A percentile compares a stretch with the other conserved stretches of the same genome.
phyloP scores from a whole-genome alignment of 805 yeast genomes.

The Candida morakotiae region DNA sequence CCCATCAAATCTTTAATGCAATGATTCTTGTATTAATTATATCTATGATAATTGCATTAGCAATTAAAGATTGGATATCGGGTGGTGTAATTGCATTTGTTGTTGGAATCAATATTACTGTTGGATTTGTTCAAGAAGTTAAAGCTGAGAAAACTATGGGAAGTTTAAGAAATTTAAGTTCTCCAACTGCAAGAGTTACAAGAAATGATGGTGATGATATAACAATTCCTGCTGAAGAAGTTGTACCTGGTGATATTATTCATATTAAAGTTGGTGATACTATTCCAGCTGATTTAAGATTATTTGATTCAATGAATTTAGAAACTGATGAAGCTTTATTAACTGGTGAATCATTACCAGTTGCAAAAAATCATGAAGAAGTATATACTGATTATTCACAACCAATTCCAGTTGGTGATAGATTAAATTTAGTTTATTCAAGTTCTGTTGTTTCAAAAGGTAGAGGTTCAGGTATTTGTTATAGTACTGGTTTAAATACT shows the following conservation, averaged over 20 bases:
- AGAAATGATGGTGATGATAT: slow-evolving; percentile 35
- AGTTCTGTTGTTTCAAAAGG: slow-evolving; percentile 41
- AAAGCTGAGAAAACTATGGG: slow-evolving; percentile 51
- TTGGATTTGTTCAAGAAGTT: slow-evolving; percentile 48
- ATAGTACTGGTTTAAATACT: slow-evolving; percentile 34
- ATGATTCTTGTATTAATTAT: slow-evolving; percentile 36
- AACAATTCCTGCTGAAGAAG: slow-evolving; percentile 37
- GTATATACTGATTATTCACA: slow-evolving; percentile 34
- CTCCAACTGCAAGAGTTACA: slow-evolving; percentile 44
- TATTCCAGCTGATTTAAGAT: slow-evolving; percentile 40
- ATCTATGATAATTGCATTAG: slow-evolving; percentile 35
- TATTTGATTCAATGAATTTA: slow-evolving; percentile 31
- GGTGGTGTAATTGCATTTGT: slow-evolving; percentile 46
- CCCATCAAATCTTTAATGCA: slow-evolving; percentile 36
- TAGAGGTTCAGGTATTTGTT: slow-evolving; percentile 37
- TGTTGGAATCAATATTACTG: slow-evolving; percentile 41
- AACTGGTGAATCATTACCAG: slow-evolving; percentile 38
- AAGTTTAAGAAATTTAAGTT: slow-evolving; percentile 42
- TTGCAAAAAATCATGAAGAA: slow-evolving; percentile 26
- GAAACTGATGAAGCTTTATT: slow-evolving; percentile 43
- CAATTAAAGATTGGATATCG: slow-evolving; percentile 36
- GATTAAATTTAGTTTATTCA: slow-evolving; percentile 30
- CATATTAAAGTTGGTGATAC: slow-evolving; percentile 39
- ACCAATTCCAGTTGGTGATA: slow-evolving; percentile 34
- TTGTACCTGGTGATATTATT: slow-evolving; percentile 43